phyloP scores from a whole-genome alignment of 2,329 filamentous ascomycete species.

The Cordyceps cicadae region DNA sequence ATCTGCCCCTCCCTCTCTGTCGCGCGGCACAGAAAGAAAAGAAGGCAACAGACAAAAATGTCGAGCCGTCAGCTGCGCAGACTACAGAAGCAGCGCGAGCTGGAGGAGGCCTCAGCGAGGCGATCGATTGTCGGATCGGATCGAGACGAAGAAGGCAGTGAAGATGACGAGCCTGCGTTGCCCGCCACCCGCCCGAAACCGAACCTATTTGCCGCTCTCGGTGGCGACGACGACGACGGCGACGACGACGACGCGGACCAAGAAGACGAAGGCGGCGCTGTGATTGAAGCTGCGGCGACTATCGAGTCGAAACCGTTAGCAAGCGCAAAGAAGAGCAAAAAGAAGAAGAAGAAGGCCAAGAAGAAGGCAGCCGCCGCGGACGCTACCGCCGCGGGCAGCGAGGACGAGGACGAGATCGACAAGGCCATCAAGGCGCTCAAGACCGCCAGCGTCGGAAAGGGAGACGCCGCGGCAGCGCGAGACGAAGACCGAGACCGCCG shows the following conservation, averaged over 20 bases:
- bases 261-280: slow-evolving; percentile 15
- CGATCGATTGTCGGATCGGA: slow-evolving; percentile 15
- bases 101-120: slow-evolving; percentile 23
- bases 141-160: slow-evolving; percentile 26
- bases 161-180: slow-evolving; percentile 15
- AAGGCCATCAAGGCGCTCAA: slow-evolving; percentile 43
- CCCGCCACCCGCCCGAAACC: slow-evolving; percentile 28
- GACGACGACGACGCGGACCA: slow-evolving; percentile 27
- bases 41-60: slow-evolving; percentile 27
- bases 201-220: slow-evolving; percentile 46
- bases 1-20: neutral
- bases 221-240: slow-evolving; percentile 33
- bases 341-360: slow-evolving; percentile 33
- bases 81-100: slow-evolving; percentile 42
- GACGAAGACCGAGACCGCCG: slow-evolving; percentile 9
- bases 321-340: slow-evolving; percentile 25
- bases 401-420: slow-evolving; percentile 46
- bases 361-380: slow-evolving; percentile 22
- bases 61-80: slow-evolving; percentile 45
- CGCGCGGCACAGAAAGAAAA: slow-evolving; percentile 1
- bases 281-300: slow-evolving; percentile 26
- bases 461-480: neutral
- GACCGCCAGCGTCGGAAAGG: slow-evolving; percentile 19
- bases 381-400: slow-evolving; percentile 15
- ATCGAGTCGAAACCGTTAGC: slow-evolving; percentile 17